Percentiles rank a stretch among this genome's conserved stretches.
These are phyloP conservation scores for Fraxinus anomala DNA, from an alignment of 257 asterid genomes.

Conservation along the genomic window DNA sequence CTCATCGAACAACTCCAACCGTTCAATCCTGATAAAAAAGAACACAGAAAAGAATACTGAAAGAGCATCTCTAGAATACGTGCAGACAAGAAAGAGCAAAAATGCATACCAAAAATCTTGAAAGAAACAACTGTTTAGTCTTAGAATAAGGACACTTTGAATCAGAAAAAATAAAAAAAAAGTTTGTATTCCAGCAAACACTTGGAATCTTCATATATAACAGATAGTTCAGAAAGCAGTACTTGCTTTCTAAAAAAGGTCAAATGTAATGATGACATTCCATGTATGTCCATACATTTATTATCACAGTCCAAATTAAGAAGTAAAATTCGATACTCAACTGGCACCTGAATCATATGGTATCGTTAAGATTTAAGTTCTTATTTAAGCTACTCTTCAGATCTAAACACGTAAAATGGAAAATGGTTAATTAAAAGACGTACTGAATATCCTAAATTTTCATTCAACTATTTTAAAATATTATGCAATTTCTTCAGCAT, in stretches of 20 bases:
- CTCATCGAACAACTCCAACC: constrained; percentile 78
- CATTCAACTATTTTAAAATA: neutral
- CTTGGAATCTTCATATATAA: neutral
- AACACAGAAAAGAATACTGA: constrained; percentile 31
- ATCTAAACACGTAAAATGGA: neutral
- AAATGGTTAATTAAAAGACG: neutral
- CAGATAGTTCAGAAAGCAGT: constrained; percentile 1
- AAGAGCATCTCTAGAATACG: constrained; percentile 20
- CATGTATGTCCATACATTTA: neutral
- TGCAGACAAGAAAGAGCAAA: constrained; percentile 27
- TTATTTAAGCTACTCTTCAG: neutral
- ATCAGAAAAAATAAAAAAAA: constrained; percentile 17
- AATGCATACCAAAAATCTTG: constrained; percentile 25
- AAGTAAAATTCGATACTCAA: neutral
- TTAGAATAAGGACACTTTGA: constrained; percentile 23
- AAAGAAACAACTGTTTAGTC: constrained; percentile 27
- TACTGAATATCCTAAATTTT: neutral
- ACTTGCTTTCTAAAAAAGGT: neutral
- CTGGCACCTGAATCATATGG: neutral
- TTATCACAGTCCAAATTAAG: neutral
- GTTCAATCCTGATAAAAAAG: constrained; percentile 73
- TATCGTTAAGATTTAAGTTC: neutral
- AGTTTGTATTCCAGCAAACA: neutral
- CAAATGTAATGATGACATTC: neutral
- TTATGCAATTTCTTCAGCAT: neutral